Evolutionary conservation across 345 rosid species (phyloP), one percentile per base, ranked within the genome.

Genomic region (Abelmoschus esculentus): DNA sequence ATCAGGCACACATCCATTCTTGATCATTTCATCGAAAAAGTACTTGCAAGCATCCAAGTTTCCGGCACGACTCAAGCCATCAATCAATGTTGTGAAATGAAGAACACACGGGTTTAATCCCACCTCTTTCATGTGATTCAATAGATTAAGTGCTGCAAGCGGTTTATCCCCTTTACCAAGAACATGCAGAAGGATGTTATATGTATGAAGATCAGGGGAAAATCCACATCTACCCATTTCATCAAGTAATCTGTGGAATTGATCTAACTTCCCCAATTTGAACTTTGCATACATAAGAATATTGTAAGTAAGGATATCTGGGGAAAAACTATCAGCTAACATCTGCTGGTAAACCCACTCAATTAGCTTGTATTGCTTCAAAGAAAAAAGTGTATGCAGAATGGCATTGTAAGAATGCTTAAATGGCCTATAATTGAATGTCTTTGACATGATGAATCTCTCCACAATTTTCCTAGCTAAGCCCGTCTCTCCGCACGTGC

Each of bases 301-400:
- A 74, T 93, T 91, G 68, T 82, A 93, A 66, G 98, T 89, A 12
- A 89, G 66, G 66, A 74, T 75, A 80, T 93, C 92, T 0, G 97
- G 89, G 44, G 66, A 57, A 77, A 76, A 74, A 66, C 87, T 86
- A 2, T 86, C 92, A 4, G 77, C 86, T 52, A 87, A 74, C 97
- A 91, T 93, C 74, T 80, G 85, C 81, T 83, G 83, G 73, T 89
- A 81, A 3, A 93, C 95, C 97, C 96, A 86, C 80, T 93, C 98
- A 22, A 93, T 89, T 85, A 93, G 76, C 70, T 73, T 83, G 79
- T 89, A 91, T 74, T 88, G 89, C 8, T 79, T 83, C 29, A 83
- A n/a, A 60, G 61, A 71, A 29, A 89, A 78, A 76, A 91, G 84
- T 12, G 85, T 70, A 70, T 80, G 84, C 65, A 93, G 73, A 74